phyloP scores from a whole-genome alignment of 305 asterid genomes.

The Fraxinus platypoda region DNA sequence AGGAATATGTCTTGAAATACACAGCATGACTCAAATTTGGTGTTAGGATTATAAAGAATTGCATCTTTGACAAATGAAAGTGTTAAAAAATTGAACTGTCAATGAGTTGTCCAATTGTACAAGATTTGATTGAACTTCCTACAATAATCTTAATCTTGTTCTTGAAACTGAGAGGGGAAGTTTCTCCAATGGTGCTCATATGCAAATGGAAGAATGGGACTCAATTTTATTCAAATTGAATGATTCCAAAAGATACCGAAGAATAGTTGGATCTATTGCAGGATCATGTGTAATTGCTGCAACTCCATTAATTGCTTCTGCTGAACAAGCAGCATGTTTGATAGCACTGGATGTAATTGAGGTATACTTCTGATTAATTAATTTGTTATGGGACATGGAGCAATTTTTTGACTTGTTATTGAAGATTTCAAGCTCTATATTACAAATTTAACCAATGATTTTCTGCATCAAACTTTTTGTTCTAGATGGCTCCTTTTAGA shows the following conservation, averaged over 20 bases:
- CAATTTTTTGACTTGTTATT: too few relatives aligned
- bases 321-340: conserved; percentile 62
- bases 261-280: conserved; percentile 73
- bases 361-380: conserved; percentile 37
- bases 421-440: too few relatives aligned
- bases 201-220: conserved; percentile 65
- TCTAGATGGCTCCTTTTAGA: neutral
- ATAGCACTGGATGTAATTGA: conserved; percentile 67
- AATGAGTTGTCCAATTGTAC: too few relatives aligned
- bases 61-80: neutral
- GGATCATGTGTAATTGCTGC: conserved; percentile 69
- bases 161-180: conserved; percentile 29
- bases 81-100: neutral
- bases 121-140: too few relatives aligned
- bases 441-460: neutral
- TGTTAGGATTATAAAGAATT: neutral
- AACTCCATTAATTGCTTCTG: conserved; percentile 78
- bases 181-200: conserved; percentile 28
- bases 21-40: too few relatives aligned
- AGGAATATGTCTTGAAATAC: neutral
- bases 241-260: conserved; percentile 64
- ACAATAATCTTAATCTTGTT: neutral
- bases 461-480: neutral
- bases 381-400: neutral
- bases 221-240: conserved; percentile 62